Base-by-base conservation (phyloP, 2,329 filamentous ascomycete species). In the Monilinia vaccinii-corymbosi region DNA sequence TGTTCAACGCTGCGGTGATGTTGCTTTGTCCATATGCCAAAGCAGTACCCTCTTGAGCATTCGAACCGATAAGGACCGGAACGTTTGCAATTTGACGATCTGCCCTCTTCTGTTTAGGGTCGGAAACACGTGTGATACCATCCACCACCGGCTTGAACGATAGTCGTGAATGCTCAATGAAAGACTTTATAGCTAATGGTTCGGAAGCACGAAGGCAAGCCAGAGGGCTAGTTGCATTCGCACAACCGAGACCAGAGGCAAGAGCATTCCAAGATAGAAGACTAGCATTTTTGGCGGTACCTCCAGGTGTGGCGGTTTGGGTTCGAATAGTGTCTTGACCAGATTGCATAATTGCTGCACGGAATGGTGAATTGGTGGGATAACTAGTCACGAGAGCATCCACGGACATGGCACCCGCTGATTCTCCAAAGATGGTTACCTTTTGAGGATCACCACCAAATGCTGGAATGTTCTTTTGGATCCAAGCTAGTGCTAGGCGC, bases 321-420 rank as follows among this genome's bases (percentile, higher is more conserved):
- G 49, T 53, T n/a, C 31, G 49, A 18, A 46, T 4, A 14, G 49
- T 60, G 23, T 60, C 57, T 42, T 55, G 49, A 3, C 87, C 87
- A 3, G 84, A 88, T 74, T 88, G 82, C 88, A 94, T 92, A 66
- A 93, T 92, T 32, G 78, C 88, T 1, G 77, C 88, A 31, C 86
- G 82, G 79, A 94, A 93, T 0, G 93, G 78, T 1, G 84, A 78
- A 67, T 86, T 83, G 75, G 92, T 91, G 0, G 76, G 84, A 70
- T 83, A 81, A 71, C 93, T 78, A 11, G 89, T 89, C 1, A 83
- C 75, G 81, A 91, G 89, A 66, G 93, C 89, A 68, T 91, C 82
- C 1, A 89, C 86, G 0, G 87, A 91, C 62, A 91, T 89, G 18
- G 83, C 76, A 0, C 86, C 86, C 0, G 87, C 85, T 2, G 66